Evolutionary conservation across 345 rosid species (phyloP).

Genomic region (Geranium brycei): DNA sequence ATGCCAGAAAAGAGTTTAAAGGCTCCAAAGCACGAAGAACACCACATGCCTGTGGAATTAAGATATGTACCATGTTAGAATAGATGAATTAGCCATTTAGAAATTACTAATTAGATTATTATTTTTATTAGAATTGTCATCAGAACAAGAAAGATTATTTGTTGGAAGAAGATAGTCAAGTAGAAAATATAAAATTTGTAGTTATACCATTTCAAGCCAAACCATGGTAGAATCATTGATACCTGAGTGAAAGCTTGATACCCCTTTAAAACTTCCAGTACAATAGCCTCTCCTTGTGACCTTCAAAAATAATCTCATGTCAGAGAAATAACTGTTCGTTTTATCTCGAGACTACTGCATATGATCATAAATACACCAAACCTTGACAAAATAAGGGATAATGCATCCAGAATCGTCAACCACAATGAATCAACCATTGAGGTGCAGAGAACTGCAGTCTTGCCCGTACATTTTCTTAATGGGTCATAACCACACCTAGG

Average conservation of each 20-base stretch:
- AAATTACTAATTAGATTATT: background rate
- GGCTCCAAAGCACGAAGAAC: constrained; percentile 95
- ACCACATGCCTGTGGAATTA: constrained; percentile 76
- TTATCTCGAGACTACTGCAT: background rate
- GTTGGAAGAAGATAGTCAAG: constrained; percentile 1
- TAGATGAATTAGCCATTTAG: background rate
- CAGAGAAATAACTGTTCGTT: constrained; percentile 12
- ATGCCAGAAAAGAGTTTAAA: constrained; percentile 87
- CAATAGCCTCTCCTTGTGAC: constrained; percentile 98
- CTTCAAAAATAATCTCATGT: constrained; percentile 37
- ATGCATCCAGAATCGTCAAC: constrained; percentile 93
- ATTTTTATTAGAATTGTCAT: background rate
- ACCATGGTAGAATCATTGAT: constrained; percentile 6
- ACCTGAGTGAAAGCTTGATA: constrained; percentile 99
- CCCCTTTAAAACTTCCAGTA: constrained; percentile 90
- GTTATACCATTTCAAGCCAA: background rate
- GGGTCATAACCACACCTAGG: constrained; percentile 70
- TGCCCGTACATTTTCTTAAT: constrained; percentile 40
- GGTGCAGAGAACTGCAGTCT: constrained; percentile 64
- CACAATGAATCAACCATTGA: constrained; percentile 93
- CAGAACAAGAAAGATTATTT: constrained; percentile 1
- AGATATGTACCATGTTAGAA: constrained; percentile 9
- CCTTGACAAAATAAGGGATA: constrained; percentile 89
- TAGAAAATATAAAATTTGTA: background rate
- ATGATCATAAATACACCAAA: constrained; percentile 18